Base-by-base conservation (phyloP, 2,329 filamentous ascomycete species). In the Calcarisporium arbuscula region DNA sequence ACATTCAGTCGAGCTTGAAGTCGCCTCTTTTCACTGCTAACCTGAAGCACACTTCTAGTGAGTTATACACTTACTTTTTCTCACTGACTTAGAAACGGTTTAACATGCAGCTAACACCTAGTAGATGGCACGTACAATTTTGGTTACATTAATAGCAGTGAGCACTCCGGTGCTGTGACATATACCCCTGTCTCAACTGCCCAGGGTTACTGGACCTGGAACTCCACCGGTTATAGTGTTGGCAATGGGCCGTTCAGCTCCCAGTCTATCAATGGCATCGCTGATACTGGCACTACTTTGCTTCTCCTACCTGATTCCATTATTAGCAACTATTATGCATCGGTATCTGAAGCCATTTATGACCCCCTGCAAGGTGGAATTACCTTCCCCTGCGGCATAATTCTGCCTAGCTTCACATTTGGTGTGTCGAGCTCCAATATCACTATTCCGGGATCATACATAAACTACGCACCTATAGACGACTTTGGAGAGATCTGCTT, bases 91-190 rank as follows among this genome's bases (percentile, higher is more conserved):
- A 17, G 10, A 22, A 31, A 31, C 16, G 11, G 11, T 16, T 12
- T 11, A 7, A 17, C 10, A 25, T 25, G 10, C 10, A 25, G 10
- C 22, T 25, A 25, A 25, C 22, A 4, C 16, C 4, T 15, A 18
- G 28, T 17, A 28, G 65, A 67, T 3, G 83, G 83, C 29, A 69
- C 72, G 19, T 89, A 86, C 60, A 79, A 86, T 51, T 89, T 89
- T 49, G 85, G 85, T 40, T 69, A 58, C 46, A 78, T 89, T 48
- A 80, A 89, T 53, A 52, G 49, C 2, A 61, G 61, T 36, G 77
- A 83, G 47, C 83, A 82, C 55, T 65, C 56, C 3, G 83, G 82
- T 21, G 48, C 68, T 5, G 69, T 89, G 48, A 58, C 67, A 16
- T 85, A 78, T 53, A 65, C 78, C 15, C 62, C 70, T 8, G 67